Conservation (phyloP, 345 rosid genomes). For the Lenwebbia sp. region DNA sequence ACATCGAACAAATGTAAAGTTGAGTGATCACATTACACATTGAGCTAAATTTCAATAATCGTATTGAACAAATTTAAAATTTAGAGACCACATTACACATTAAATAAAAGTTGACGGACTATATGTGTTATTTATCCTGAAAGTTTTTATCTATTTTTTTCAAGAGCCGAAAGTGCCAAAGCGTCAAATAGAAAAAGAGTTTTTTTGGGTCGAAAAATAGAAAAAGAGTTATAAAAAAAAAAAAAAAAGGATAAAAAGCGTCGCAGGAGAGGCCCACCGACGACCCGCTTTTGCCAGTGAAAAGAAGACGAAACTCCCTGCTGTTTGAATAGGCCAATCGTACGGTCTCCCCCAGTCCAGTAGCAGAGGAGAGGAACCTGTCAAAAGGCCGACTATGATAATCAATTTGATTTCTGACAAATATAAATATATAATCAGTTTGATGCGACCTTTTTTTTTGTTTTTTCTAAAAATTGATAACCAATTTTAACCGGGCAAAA, state of each 20-base stretch:
- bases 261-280: no score
- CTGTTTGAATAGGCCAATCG: not conserved
- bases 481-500: not conserved
- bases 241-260: no score
- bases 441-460: not conserved
- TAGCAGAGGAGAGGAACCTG: not conserved
- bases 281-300: not conserved
- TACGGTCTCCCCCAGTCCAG: not conserved
- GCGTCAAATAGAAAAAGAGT: not conserved
- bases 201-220: no score
- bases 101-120: no score
- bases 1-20: no score
- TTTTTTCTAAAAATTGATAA: not conserved
- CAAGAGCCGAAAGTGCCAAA: not conserved
- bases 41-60: no score
- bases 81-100: no score
- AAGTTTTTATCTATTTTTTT: no score
- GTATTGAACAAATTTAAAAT: no score
- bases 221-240: no score
- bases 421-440: not conserved
- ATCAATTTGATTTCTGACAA: not conserved
- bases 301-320: not conserved
- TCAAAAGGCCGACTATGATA: not conserved
- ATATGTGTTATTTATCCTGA: no score
- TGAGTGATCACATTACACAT: no score